These are phyloP conservation scores for Dillenia suffruticosa DNA, from an alignment of 164 flowering plant species.

Conservation along the genomic window DNA sequence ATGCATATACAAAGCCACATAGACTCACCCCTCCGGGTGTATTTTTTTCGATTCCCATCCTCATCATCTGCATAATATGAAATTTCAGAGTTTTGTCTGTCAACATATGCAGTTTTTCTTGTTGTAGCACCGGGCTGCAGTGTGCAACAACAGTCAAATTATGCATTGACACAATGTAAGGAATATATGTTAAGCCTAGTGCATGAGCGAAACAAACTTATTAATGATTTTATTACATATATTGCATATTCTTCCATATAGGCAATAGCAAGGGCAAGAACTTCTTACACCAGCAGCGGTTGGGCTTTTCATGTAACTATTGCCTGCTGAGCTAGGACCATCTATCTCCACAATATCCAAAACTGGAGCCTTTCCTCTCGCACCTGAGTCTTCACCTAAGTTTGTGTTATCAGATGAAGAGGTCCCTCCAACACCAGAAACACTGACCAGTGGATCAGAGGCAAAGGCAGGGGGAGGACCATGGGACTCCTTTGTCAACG, in stretches of 20 bases:
- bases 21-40: slow-evolving; percentile 68
- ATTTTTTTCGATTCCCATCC: slow-evolving; percentile 78
- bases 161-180: no score
- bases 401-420: slow-evolving; percentile 25
- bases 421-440: slow-evolving; percentile 29
- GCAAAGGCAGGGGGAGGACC: slow-evolving; percentile 91
- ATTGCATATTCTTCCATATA: no score
- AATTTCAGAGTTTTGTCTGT: slow-evolving; percentile 83
- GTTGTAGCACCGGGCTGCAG: slow-evolving; percentile 87
- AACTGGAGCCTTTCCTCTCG: slow-evolving; percentile 34
- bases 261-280: slow-evolving; percentile 4
- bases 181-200: no score
- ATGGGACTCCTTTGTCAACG: slow-evolving; percentile 48
- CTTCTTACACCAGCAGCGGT: slow-evolving; percentile 77
- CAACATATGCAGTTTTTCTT: slow-evolving; percentile 59
- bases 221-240: no score
- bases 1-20: no score
- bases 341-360: slow-evolving; percentile 75
- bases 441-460: slow-evolving; percentile 63
- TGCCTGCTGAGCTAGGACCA: slow-evolving; percentile 48
- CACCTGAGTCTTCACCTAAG: slow-evolving; percentile 23
- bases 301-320: slow-evolving; percentile 42
- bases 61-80: slow-evolving; percentile 96
- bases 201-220: no score
- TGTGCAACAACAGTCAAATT: slow-evolving; percentile 4